These are phyloP conservation scores for Diaporthe helianthi DNA, from an alignment of 2,329 filamentous ascomycete genomes.

Conservation along the genomic window DNA sequence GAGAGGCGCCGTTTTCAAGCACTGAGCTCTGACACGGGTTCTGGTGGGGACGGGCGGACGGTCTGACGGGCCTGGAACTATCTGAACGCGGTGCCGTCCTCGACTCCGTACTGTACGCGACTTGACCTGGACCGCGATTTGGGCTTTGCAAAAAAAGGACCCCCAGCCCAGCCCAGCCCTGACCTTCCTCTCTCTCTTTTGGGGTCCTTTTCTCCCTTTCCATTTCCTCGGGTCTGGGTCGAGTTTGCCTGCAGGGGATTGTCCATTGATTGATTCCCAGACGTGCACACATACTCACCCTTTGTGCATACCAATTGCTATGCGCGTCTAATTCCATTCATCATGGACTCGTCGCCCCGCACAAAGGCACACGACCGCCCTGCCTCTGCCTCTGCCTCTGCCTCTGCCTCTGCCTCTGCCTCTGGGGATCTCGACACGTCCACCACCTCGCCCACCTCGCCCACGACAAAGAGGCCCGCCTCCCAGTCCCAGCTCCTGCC, in stretches of 20 bases:
- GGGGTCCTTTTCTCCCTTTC: conserved; percentile 1
- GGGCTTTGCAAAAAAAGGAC: conserved; percentile 30
- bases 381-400: conserved; percentile 26
- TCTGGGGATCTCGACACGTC: conserved; percentile 20
- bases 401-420: conserved; percentile 27
- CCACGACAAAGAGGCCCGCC: conserved; percentile 63
- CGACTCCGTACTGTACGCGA: conserved; percentile 33
- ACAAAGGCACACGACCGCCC: conserved; percentile 28
- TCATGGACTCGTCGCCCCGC: conserved; percentile 34
- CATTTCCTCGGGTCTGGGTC: conserved; percentile 11
- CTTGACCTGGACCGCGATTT: conserved; percentile 33
- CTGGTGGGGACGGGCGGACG: conserved; percentile 27
- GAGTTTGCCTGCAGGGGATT: conserved; percentile 25
- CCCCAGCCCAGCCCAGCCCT: conserved; percentile 28
- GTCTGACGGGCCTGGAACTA: conserved; percentile 22
- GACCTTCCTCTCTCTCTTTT: conserved; percentile 9
- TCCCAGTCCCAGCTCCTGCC: conserved; percentile 70
- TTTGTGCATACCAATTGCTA: conserved; percentile 21
- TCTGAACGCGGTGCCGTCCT: conserved; percentile 32
- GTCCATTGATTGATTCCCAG: conserved; percentile 16
- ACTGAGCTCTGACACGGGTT: conserved; percentile 6
- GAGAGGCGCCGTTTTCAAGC: neutral
- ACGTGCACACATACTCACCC: neutral
- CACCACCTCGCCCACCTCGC: conserved; percentile 16
- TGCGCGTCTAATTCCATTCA: conserved; percentile 9